Conservation (phyloP, 2,329 filamentous ascomycete genomes). For the Exophiala bonariae region DNA sequence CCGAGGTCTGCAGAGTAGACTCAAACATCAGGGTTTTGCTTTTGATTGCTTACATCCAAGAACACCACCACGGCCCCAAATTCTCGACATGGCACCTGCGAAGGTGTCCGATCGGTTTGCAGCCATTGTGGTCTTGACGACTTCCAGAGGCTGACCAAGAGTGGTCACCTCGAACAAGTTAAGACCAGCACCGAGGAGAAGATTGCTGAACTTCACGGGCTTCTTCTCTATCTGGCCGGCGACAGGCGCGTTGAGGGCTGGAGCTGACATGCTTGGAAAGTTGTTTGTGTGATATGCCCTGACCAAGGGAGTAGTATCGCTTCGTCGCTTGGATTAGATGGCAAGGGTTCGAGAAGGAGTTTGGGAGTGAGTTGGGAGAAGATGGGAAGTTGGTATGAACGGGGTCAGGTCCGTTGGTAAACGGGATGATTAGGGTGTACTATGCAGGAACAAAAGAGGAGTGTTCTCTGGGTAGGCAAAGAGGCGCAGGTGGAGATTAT, state of each 20-base stretch:
- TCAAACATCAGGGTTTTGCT: neutral
- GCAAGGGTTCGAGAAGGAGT: neutral
- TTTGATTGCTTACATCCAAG: conserved; percentile 75
- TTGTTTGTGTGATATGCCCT: conserved; percentile 69
- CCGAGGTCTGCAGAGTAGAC: conserved; percentile 26
- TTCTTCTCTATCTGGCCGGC: conserved; percentile 80
- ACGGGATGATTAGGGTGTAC: neutral
- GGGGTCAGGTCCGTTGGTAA: neutral
- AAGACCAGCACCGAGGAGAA: conserved; percentile 88
- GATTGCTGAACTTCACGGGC: conserved; percentile 99
- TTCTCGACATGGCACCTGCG: conserved; percentile 73
- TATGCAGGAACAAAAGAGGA: conserved; percentile 2
- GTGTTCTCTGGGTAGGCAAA: too few relatives aligned
- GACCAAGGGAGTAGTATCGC: conserved; percentile 89
- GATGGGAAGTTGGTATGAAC: neutral
- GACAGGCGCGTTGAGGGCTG: conserved; percentile 25
- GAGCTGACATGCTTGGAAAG: conserved; percentile 62
- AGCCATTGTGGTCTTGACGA: conserved; percentile 99
- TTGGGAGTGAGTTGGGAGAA: conserved; percentile 3
- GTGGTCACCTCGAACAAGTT: conserved; percentile 90
- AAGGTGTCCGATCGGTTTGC: conserved; percentile 92
- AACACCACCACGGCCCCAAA: conserved; percentile 91
- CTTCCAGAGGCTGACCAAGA: conserved; percentile 84
- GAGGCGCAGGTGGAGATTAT: too few relatives aligned
- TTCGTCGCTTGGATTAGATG: conserved; percentile 26